Evolutionary conservation across 306 rosid species (phyloP), one percentile per base, ranked within the genome.

Genomic region (Pyrus betulifolia): DNA sequence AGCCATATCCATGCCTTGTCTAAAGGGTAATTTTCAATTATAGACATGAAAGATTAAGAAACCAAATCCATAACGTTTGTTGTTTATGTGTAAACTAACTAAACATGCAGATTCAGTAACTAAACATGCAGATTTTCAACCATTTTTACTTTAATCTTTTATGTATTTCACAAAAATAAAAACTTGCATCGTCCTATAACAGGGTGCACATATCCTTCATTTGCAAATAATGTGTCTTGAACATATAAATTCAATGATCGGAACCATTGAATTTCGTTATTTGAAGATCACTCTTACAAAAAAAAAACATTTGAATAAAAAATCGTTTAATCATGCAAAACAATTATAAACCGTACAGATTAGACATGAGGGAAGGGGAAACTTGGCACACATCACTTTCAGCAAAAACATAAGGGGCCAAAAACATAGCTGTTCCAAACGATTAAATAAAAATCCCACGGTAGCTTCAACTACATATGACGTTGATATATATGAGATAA

Each of bases 301-400:
- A 55, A 31, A 8, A 72, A 35, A 33, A 33, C 38, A 35, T 35
- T 35, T 61, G 7, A 57, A 25, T 25, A 1, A 25, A 25, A 25
- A 25, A 25, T 25, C 27, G 2, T 25, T 25, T 25, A 25, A 25
- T 25, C 27, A 25, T 9, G 27, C 6, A 14, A 38, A 60, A 6
- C 67, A 61, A 62, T 63, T 63, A 45, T 42, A 49, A 42, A 10
- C 15, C 77, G 5, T 25, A 64, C 23, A 3, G 25, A 78, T 70
- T 33, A 6, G 75, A 71, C 58, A 75, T 70, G 38, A 76, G 61
- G 72, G 46, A 75, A 81, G 35, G 42, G 67, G 80, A 81, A 81
- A 74, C 77, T 79, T 77, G 82, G 76, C 74, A 58, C 52, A 11
- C 45, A 76, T 85, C 84, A 69, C 82, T 81, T 71, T 81, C 86